Evolutionary conservation across 2,329 filamentous ascomycete species (phyloP), one percentile per base, ranked within the genome.

Genomic region (Colletotrichum cereale): DNA sequence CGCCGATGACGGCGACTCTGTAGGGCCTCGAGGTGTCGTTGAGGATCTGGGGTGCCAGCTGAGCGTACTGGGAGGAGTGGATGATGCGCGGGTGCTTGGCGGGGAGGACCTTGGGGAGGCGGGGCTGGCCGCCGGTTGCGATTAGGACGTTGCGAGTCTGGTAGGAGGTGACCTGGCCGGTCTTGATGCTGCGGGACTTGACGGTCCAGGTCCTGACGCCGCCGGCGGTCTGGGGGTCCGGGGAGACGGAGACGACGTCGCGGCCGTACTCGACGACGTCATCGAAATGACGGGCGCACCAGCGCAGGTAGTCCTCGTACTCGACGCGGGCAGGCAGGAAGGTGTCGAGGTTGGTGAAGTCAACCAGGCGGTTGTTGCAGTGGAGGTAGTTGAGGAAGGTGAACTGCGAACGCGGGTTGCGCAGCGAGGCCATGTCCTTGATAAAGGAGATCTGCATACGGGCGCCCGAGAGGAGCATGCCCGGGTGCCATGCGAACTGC

Each of bases 381-480:
- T 97, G 93, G 16, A 98, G 89, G 81, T 98, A 98, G 83, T 98
- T 98, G 79, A 97, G 86, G 83, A 98, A 98, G 18, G 96, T 98
- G 82, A 98, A 98, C 77, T 95, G 89, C 75, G 93, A 97, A 74
- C 92, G 90, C 10, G 96, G 96, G 79, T 98, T 91, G 69, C 96
- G 89, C 75, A 97, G 86, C 4, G 94, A 96, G 4, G 96, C 96
- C 81, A 98, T 89, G 79, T 98, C 96, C 84, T 98, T 98, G 84
- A 98, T 88, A 84, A 97, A 98, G 12, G 94, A 97, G 76, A 98
- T 98, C 80, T 98, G 96, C 96, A 98, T 98, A 83, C 93, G 95
- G 63, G 95, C 93, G 6, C 95, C 95, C 0, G 95, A 94, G 3
- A 98, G 88, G 71, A 98, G 90, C 96, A 98, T 98, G 71, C 96